Evolutionary conservation across 805 yeast genomes (phyloP), one percentile per base, ranked within the genome.

Genomic region (Teunomyces stri): DNA sequence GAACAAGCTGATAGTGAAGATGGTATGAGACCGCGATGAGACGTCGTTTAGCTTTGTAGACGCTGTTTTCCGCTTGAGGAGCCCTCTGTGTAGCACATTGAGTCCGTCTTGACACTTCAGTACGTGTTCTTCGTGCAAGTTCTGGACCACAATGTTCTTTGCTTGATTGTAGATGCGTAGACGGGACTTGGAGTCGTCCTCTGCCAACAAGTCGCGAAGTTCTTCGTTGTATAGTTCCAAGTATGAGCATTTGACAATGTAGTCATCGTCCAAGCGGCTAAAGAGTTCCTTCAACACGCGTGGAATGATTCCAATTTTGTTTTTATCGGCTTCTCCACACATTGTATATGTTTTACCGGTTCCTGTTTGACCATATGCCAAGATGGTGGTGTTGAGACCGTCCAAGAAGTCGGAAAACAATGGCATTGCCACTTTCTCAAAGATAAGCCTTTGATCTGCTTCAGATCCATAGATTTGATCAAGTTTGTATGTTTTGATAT

Each of bases 171-270:
- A 72, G 4, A 78, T 74, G 35, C 72, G 61, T 38, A 78, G 57
- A 31, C 68, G 46, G 28, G 48, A 30, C 29, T 28, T 29, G 13
- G 29, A 31, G 18, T 62, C 51, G 44, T 81, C 87, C 28, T 76
- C 76, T 28, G 73, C 70, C 44, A 90, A 67, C 46, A 90, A 72
- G 60, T 90, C 97, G 43, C 79, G 75, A 42, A 91, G 69, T 56
- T 89, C 96, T 62, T 90, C 97, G 58, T 90, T 89, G 68, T 90
- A 91, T 15, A 90, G 69, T 62, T 90, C 97, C 45, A 89, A 76
- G 61, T 86, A 91, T 0, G 96, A 87, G 52, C 89, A 79, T 60
- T 84, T 85, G 15, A 87, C 89, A 28, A 85, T 60, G 59, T 75
- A 82, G 58, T 85, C 96, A n/a, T 49, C 49, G 6, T 47, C 45